Evolutionary conservation across 495 filamentous ascomycete species (phyloP).

Genomic region (Trichoderma reesei): DNA sequence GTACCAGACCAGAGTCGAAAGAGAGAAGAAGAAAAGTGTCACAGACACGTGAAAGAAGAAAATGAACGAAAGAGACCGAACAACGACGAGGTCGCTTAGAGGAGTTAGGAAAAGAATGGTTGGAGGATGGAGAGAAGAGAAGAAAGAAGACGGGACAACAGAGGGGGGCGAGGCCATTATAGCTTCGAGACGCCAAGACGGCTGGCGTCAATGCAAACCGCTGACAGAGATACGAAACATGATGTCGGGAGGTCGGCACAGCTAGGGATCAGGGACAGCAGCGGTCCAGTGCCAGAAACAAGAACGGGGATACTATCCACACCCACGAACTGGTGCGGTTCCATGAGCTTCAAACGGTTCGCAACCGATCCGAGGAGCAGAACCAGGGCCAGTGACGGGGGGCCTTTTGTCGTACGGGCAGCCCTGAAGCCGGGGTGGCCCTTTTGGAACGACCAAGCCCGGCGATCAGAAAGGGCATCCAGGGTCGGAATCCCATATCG

Average conservation of each 20-base stretch:
- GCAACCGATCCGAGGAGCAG: not conserved
- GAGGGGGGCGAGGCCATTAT: constrained; percentile 9
- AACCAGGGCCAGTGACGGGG: constrained; percentile 3
- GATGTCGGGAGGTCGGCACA: constrained; percentile 3
- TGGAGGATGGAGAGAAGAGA: constrained; percentile 9
- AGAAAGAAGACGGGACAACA: not conserved
- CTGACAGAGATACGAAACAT: not conserved
- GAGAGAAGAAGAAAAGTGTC: constrained; percentile 30
- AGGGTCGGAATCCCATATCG: not conserved
- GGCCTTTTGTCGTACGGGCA: not conserved
- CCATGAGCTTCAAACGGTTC: constrained; percentile 7
- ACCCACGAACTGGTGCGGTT: not conserved
- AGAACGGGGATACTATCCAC: not conserved
- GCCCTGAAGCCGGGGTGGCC: not conserved
- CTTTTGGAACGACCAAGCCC: not conserved
- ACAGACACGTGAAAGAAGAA: constrained; percentile 24
- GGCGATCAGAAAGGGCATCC: not conserved
- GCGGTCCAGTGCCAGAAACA: not conserved
- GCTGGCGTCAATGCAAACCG: constrained; percentile 6
- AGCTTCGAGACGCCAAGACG: constrained; percentile 6
- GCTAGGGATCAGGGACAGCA: not conserved
- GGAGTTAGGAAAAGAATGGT: constrained; percentile 7
- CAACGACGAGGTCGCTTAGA: constrained; percentile 7
- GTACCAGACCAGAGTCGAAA: constrained; percentile 37
- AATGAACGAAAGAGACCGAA: constrained; percentile 10